Evolutionary conservation across 169 alveolate genomes (phyloP), one percentile per base, ranked within the genome.

Genomic region (Besnoitia besnoiti): DNA sequence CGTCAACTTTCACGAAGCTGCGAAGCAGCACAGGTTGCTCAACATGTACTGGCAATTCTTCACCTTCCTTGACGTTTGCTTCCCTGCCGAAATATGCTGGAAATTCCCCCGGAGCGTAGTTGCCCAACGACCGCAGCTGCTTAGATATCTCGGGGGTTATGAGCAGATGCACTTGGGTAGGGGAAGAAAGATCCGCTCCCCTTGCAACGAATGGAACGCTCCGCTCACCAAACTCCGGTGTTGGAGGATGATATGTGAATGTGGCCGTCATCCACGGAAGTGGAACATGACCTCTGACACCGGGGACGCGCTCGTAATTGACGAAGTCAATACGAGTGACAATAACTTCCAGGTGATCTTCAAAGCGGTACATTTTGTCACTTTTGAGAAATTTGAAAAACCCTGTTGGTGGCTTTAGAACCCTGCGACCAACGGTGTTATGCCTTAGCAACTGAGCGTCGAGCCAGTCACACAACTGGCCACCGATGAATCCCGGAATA

Each of bases 391-490:
- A 77, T 55, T 77, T 77, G 21, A 44, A 7, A 14, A 77, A 37
- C 24, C 87, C 87, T 39, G 49, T 77, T 5, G 82, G 82, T 37
- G 3, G 3, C n/a, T 73, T 73, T 10, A n/a, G n/a, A 42, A 35
- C 47, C 16, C 2, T 39, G n/a, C 14, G 10, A 16, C 39, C 87
- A 16, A 40, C 59, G 14, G 61, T 42, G 33, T 30, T 42, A 35
- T 77, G 87, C 37, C 40, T 19, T 0, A 27, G 40, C 61, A 30
- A 35, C 59, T 40, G 49, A 51, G 14, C 33, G 16, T 37, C 50
- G 35, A 77, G 35, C 87, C 87, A 77, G 87, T 77, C 87, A 42
- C 87, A 77, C 1, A 77, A 55, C 59, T 77, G 87, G 7, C 61
- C 59, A 24, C 87, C 87, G 35, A 77, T 44, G 87, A 42, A 77